Percentiles rank a stretch among this genome's conserved stretches.
Evolutionary conservation across 441 rosid genomes (phyloP).

Genomic region (Monsonia emarginata): DNA sequence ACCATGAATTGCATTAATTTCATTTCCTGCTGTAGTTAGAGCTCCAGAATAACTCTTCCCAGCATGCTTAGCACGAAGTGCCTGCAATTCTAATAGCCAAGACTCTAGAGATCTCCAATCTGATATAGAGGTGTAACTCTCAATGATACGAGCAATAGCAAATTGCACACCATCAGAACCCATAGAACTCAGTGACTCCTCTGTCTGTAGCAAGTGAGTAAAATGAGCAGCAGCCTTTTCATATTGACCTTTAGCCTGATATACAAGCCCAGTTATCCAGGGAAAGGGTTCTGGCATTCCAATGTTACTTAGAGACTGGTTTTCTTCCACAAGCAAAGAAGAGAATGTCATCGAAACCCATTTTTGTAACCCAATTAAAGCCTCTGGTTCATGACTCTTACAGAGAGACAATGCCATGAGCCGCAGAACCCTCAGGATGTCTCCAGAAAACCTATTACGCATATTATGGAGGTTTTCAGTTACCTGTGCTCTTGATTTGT

Average conservation of each 20-base stretch:
- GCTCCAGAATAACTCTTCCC: conserved; percentile 96
- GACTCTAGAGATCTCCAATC: conserved; percentile 88
- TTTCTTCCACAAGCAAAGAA: conserved; percentile 61
- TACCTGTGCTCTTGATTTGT: conserved; percentile 51
- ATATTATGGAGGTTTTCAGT: conserved; percentile 47
- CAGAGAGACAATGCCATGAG: conserved; percentile 72
- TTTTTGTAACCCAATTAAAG: conserved; percentile 69
- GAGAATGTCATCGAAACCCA: conserved; percentile 71
- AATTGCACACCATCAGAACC: conserved; percentile 86
- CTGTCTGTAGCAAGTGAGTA: conserved; percentile 66
- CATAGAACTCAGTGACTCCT: conserved; percentile 73
- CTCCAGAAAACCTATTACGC: conserved; percentile 51
- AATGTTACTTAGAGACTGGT: conserved; percentile 34
- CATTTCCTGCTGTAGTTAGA: conserved; percentile 88
- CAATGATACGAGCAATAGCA: conserved; percentile 77
- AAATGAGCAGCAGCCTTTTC: conserved; percentile 84
- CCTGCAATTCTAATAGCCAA: conserved; percentile 81
- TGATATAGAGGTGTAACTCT: conserved; percentile 75
- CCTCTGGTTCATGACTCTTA: conserved; percentile 61
- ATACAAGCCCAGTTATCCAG: conserved; percentile 82
- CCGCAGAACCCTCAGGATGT: conserved; percentile 57
- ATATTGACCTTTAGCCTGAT: conserved; percentile 80
- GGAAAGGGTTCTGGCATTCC: conserved; percentile 36
- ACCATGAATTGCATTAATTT: conserved; percentile 85
- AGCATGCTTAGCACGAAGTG: conserved; percentile 83